These are phyloP conservation scores for Fusarium annulatum DNA, from an alignment of 2,329 filamentous ascomycete genomes.

Conservation along the genomic window DNA sequence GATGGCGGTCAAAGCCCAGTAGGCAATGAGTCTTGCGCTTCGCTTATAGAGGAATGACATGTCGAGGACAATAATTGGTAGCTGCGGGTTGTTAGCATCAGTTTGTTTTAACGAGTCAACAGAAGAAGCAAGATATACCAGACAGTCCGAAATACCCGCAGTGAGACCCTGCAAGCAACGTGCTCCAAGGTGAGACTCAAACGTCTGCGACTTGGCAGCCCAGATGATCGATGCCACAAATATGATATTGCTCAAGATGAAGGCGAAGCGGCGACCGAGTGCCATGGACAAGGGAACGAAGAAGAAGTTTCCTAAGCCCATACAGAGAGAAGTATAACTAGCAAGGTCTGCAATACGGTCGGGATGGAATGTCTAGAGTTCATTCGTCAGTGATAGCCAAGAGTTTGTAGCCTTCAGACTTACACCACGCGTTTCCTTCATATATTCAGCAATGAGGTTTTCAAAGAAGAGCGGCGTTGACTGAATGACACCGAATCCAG, in stretches of 20 bases:
- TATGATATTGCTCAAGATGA: neutral
- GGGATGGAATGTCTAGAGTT: neutral
- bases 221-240: neutral
- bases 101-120: rapidly evolving
- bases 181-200: neutral
- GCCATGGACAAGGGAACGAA: neutral
- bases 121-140: neutral
- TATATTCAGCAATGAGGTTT: neutral
- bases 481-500: neutral
- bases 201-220: neutral
- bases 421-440: neutral
- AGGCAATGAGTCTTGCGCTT: neutral
- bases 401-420: rapidly evolving
- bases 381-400: neutral
- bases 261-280: neutral
- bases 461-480: neutral
- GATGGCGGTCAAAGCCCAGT: neutral
- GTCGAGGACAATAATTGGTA: neutral
- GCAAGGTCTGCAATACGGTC: neutral
- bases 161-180: neutral
- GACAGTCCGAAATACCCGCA: neutral
- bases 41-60: neutral
- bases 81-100: rapidly evolving
- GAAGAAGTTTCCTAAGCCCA: neutral
- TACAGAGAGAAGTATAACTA: neutral